phyloP scores from a whole-genome alignment of 2,329 filamentous ascomycete species.

The Penicillium freii region DNA sequence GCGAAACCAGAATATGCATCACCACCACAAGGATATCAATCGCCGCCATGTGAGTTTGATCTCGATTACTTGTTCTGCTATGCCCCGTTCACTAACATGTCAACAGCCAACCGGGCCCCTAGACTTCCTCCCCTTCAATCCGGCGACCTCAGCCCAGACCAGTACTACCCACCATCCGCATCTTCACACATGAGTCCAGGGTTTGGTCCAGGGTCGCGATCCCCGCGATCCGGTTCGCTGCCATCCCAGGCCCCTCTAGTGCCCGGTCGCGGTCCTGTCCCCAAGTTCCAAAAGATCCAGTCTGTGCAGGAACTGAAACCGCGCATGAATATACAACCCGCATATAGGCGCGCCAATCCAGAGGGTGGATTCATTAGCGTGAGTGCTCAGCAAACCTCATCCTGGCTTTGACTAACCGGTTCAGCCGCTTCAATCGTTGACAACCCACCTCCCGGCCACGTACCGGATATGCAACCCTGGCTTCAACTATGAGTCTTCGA shows the following conservation, averaged over 20 bases:
- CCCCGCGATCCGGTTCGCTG: constrained; percentile 47
- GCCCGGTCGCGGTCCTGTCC: constrained; percentile 65
- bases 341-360: constrained; percentile 88
- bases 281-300: constrained; percentile 80
- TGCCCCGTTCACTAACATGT: constrained; percentile 13
- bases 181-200: constrained; percentile 69
- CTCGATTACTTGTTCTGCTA: background rate
- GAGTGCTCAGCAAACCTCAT: constrained; percentile 40
- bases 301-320: constrained; percentile 72
- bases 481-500: constrained; percentile 98
- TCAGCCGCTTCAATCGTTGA: constrained; percentile 91
- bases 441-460: constrained; percentile 85
- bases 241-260: constrained; percentile 44
- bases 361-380: constrained; percentile 98
- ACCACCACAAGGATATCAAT: constrained; percentile 58
- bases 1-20: constrained; percentile 62
- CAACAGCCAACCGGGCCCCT: constrained; percentile 52
- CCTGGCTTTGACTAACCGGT: constrained; percentile 17
- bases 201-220: constrained; percentile 52
- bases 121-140: constrained; percentile 73
- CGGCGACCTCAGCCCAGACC: constrained; percentile 65
- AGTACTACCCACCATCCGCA: constrained; percentile 69
- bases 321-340: constrained; percentile 80
- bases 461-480: constrained; percentile 97
- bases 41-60: constrained; percentile 53